phyloP scores from a whole-genome alignment of 2,329 filamentous ascomycete species.

The Teratosphaeria gauchensis region DNA sequence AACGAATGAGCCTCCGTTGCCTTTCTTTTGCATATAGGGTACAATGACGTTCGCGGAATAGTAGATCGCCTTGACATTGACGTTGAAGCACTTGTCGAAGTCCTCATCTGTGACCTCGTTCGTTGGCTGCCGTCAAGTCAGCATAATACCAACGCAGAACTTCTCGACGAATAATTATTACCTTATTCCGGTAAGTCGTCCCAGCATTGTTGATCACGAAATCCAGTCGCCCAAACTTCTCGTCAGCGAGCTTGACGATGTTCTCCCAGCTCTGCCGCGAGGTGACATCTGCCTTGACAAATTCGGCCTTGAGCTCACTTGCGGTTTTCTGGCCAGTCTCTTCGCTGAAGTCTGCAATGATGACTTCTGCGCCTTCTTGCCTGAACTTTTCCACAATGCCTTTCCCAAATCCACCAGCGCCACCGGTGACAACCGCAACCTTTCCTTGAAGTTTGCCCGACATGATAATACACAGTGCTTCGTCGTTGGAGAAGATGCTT shows the following conservation, averaged over 20 bases:
- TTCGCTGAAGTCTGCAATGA: slow-evolving; percentile 53
- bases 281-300: slow-evolving; percentile 45
- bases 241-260: slow-evolving; percentile 37
- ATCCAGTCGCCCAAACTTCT: slow-evolving; percentile 44
- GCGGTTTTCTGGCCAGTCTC: slow-evolving; percentile 45
- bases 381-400: slow-evolving; percentile 52
- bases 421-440: slow-evolving; percentile 51
- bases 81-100: slow-evolving; percentile 56
- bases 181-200: slow-evolving; percentile 49
- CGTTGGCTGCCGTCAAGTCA: slow-evolving; percentile 35
- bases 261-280: slow-evolving; percentile 44
- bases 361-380: slow-evolving; percentile 49
- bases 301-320: slow-evolving; percentile 34
- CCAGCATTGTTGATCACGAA: slow-evolving; percentile 55
- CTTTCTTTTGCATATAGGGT: slow-evolving; percentile 49
- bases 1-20: slow-evolving; percentile 51
- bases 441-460: slow-evolving; percentile 36
- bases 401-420: slow-evolving; percentile 54
- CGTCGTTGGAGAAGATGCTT: no score
- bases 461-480: not conserved
- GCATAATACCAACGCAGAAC: not conserved
- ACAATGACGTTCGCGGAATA: slow-evolving; percentile 50
- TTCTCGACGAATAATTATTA: slow-evolving; percentile 6
- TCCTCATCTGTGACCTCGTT: slow-evolving; percentile 55
- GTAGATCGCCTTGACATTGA: slow-evolving; percentile 61